Evolutionary conservation across 2,329 filamentous ascomycete genomes (phyloP).

Genomic region (Aureobasidium sp.): DNA sequence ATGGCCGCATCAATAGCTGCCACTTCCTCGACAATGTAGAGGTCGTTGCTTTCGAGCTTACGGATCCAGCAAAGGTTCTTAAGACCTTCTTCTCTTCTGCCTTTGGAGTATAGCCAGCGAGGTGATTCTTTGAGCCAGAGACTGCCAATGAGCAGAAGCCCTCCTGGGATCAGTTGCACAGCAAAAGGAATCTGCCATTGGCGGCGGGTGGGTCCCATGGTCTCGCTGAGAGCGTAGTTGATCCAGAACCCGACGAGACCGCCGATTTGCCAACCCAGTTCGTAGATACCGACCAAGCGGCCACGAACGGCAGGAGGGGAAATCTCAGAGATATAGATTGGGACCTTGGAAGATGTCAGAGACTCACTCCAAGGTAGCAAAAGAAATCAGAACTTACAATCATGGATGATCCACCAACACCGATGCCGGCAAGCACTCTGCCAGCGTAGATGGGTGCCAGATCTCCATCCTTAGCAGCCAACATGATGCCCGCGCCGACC

Average conservation of each 20-base stretch:
- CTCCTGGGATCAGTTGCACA: constrained; percentile 61
- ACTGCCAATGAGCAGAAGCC: constrained; percentile 45
- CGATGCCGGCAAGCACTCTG: constrained; percentile 51
- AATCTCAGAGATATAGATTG: constrained; percentile 55
- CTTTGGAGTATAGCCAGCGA: constrained; percentile 39
- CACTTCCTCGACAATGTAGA: constrained; percentile 69
- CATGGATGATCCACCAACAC: constrained; percentile 50
- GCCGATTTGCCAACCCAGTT: constrained; percentile 49
- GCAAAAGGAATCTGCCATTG: constrained; percentile 49
- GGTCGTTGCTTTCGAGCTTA: constrained; percentile 48
- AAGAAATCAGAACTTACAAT: constrained; percentile 28
- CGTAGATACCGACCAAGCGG: constrained; percentile 52
- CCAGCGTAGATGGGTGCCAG: constrained; percentile 55
- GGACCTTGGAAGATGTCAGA: constrained; percentile 25
- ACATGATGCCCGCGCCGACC: constrained; percentile 65
- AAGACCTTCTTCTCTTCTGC: constrained; percentile 35
- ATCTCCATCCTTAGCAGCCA: constrained; percentile 56
- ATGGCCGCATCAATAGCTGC: constrained; percentile 63
- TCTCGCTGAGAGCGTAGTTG: constrained; percentile 39
- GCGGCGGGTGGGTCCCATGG: constrained; percentile 35
- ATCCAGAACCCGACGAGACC: constrained; percentile 48
- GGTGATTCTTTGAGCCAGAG: constrained; percentile 41
- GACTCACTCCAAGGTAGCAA: not conserved
- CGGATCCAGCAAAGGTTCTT: constrained; percentile 55
- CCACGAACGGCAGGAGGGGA: constrained; percentile 53